Base-by-base conservation (phyloP, 805 yeast genomes). In the Maudiozyma saulgeensis region DNA sequence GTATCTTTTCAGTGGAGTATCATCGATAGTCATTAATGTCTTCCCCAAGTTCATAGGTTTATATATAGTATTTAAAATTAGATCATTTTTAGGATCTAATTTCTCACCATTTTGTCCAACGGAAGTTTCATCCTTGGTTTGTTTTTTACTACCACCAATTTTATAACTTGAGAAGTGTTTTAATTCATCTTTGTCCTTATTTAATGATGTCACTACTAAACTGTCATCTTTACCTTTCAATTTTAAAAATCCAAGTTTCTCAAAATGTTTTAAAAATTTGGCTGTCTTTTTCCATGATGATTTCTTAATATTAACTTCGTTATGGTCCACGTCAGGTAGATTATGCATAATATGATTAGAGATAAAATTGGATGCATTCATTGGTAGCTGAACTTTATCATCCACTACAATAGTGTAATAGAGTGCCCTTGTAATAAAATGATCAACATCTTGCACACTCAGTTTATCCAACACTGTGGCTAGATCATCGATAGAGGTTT, bases 271-370 rank as follows among this genome's bases (percentile, higher is more conserved):
- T 48, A 91, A 68, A 59, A 83, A 88, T 63, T 89, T 90, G 13
- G 89, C 77, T 4, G 91, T 80, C 61, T 91, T 91, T 65, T 86
- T 89, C 95, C 95, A 91, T 2, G 89, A 78, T 0, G 96, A 81
- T 60, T 80, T 84, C 65, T 89, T 90, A 51, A 85, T 76, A 55
- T 77, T 81, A 39, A 82, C 76, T 46, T 68, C 66, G 26, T 68
- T 63, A 4, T 69, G 60, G 57, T 80, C 83, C 48, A 84, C 75
- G 0, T 77, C 73, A 0, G 96, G 95, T n/a, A 91, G 66, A 65
- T 88, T 87, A 45, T 77, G 78, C 52, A 81, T 72, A 13, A 90
- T 69, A 57, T 81, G 81, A 42, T 74, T 77, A 0, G 93, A 77
- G 74, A 90, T 81, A 64, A 91, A 84, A 21, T 74, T 76, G 0